Evolutionary conservation across 768 basidiomycete genomes (phyloP).

Genomic region (Phaeolepiota aurea): DNA sequence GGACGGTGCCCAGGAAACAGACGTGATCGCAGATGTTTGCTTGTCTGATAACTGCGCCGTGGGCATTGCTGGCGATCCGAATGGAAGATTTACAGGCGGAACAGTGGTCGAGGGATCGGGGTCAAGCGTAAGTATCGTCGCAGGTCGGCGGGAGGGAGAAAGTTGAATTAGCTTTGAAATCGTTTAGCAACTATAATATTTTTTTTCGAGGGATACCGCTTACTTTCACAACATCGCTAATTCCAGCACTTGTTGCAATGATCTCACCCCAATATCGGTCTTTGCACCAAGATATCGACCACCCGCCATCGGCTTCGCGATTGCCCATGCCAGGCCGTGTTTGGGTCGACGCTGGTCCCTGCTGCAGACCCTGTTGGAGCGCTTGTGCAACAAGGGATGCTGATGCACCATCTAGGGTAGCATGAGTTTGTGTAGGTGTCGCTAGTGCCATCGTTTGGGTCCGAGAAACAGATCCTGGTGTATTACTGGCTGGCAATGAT

Average conservation of each 20-base stretch:
- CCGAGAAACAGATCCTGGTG: constrained; percentile 30
- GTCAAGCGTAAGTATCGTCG: constrained; percentile 53
- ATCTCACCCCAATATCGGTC: constrained; percentile 94
- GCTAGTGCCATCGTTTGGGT: constrained; percentile 52
- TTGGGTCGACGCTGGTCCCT: constrained; percentile 14
- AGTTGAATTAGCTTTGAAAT: constrained; percentile 67
- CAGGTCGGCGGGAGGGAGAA: constrained; percentile 58
- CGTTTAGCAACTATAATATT: constrained; percentile 2
- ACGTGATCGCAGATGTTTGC: constrained; percentile 59
- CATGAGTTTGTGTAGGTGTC: constrained; percentile 61
- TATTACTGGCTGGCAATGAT: constrained; percentile 37
- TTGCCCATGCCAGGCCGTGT: constrained; percentile 40
- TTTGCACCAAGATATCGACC: constrained; percentile 94
- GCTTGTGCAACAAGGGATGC: constrained; percentile 59
- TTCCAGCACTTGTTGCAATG: constrained; percentile 70
- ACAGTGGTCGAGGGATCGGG: constrained; percentile 26
- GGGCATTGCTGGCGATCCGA: constrained; percentile 4
- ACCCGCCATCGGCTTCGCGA: constrained; percentile 84
- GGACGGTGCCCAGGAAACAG: constrained; percentile 89
- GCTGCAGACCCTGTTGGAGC: constrained; percentile 42
- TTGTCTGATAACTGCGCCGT: constrained; percentile 5
- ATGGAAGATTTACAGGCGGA: constrained; percentile 8
- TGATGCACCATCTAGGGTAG: constrained; percentile 46
- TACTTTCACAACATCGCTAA: constrained; percentile 72
- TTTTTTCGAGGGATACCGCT: constrained; percentile 5